phyloP scores from a whole-genome alignment of 129 eudicot species.

The Tagetes patula region DNA sequence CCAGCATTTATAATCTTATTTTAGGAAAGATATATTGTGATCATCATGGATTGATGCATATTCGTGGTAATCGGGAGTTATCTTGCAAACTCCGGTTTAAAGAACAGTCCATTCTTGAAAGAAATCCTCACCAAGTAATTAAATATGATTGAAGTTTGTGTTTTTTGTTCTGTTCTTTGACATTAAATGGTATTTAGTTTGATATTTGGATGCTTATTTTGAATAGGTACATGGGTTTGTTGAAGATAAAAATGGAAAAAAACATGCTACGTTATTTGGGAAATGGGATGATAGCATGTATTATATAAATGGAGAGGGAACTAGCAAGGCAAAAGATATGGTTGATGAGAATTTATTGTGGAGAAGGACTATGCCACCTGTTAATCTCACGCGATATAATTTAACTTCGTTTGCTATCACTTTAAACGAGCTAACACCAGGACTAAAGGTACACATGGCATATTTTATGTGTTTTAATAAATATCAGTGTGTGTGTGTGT shows the following conservation, averaged over 20 bases:
- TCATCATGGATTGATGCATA: conserved; percentile 59
- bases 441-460: conserved; percentile 59
- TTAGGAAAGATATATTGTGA: conserved; percentile 62
- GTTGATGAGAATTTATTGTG: conserved; percentile 50
- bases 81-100: conserved; percentile 59
- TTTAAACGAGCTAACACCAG: conserved; percentile 44
- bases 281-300: conserved; percentile 83
- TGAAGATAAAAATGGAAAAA: conserved; percentile 41
- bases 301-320: conserved; percentile 54
- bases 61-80: conserved; percentile 42
- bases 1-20: conserved; percentile 54
- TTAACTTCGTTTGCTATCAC: conserved; percentile 48
- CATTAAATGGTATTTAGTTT: conserved; percentile 3
- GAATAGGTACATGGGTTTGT: conserved; percentile 70
- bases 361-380: conserved; percentile 59
- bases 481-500: neutral
- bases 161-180: neutral
- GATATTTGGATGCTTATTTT: conserved; percentile 6
- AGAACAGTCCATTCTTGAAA: conserved; percentile 53
- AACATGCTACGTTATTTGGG: conserved; percentile 40
- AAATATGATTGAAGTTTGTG: conserved; percentile 1
- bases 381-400: conserved; percentile 45
- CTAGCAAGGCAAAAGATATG: conserved; percentile 47
- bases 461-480: neutral
- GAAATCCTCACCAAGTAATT: conserved; percentile 55